phyloP scores from a whole-genome alignment of 306 rosid genomes.

The Acacia crassicarpa region DNA sequence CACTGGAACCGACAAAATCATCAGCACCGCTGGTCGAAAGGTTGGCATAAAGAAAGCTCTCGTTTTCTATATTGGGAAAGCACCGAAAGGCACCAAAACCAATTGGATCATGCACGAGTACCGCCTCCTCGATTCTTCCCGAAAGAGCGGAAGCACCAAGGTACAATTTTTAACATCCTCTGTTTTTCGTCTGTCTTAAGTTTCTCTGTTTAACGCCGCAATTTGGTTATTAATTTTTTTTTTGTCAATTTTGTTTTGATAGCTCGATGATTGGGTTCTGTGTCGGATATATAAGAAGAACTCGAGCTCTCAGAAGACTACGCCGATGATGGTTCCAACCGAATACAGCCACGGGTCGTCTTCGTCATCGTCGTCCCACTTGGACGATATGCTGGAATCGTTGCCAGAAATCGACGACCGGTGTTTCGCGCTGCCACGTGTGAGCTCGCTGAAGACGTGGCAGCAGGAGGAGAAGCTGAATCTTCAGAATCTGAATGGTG shows the following conservation, averaged over 20 bases:
- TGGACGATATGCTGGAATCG: conserved; percentile 68
- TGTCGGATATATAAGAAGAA: conserved; percentile 22
- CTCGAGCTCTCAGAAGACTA: not conserved
- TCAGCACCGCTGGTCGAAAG: conserved; percentile 69
- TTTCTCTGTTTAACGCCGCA: not conserved
- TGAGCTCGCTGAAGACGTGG: conserved; percentile 49
- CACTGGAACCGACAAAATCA: conserved; percentile 83
- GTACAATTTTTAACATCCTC: not conserved
- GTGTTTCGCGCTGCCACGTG: conserved; percentile 58
- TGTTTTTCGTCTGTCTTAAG: not conserved
- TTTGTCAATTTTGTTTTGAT: not conserved
- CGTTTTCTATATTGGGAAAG: conserved; percentile 90
- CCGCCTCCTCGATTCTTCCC: conserved; percentile 64
- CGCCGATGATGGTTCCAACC: conserved; percentile 40
- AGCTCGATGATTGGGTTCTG: conserved; percentile 14
- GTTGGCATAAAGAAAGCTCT: conserved; percentile 94
- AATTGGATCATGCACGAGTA: conserved; percentile 99
- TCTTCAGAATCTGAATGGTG: conserved; percentile 41
- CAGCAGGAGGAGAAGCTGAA: conserved; percentile 50
- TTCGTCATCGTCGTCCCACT: conserved; percentile 63
- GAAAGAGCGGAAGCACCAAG: conserved; percentile 50
- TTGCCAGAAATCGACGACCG: conserved; percentile 64
- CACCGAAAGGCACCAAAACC: conserved; percentile 90
- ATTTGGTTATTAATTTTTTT: not conserved
- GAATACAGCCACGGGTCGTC: conserved; percentile 68